Base-by-base conservation (phyloP, 495 filamentous ascomycete genomes). In the Annulohypoxylon maeteangense region DNA sequence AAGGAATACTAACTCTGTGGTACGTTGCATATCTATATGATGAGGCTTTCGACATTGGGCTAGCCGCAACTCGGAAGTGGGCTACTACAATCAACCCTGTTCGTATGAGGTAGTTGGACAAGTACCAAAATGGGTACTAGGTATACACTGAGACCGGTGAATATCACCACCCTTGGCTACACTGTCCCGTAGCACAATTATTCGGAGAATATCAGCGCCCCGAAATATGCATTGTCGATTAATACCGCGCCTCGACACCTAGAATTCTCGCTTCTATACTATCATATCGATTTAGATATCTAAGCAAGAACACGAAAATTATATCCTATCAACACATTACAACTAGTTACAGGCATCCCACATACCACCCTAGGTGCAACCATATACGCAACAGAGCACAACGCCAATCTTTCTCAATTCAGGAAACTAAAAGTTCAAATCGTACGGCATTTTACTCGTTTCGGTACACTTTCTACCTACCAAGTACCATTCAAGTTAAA, bases 31-130 rank as follows among this genome's bases (percentile, higher is more conserved):
- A 14, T 60, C 38, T 2, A 67, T 51, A 68, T 7, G 34, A 31
- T 53, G 62, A 64, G 47, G 63, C 59, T 64, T 63, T 59, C 42
- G 59, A 51, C 59, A 72, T 45, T 58, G 31, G 32, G 23, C 27
- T 44, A 42, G 34, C 20, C 34, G 18, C 18, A 36, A 53, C 14
- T 57, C 62, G 50, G 62, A 71, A 60, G 67, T n/a, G 56, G 62
- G 56, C 32, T 56, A 25, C 29, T 51, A 34, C 44, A 29, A 25
- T 55, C 27, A 56, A 67, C 34, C 54, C 25, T 72, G 48, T 27
- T 22, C 29, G 18, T 44, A 20, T 16, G n/a, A n/a, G n/a, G 16
- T 32, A 53, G 64, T 61, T 38, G 38, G 44, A 56, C 54, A 60
- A 29, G 3, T 4, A 53, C 23, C 7, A 57, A 57, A 32, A 31